A percentile compares a stretch with the other conserved stretches of the same genome.
These are phyloP conservation scores for Boletellus sp. DNA, from an alignment of 768 basidiomycete genomes.

Conservation along the genomic window DNA sequence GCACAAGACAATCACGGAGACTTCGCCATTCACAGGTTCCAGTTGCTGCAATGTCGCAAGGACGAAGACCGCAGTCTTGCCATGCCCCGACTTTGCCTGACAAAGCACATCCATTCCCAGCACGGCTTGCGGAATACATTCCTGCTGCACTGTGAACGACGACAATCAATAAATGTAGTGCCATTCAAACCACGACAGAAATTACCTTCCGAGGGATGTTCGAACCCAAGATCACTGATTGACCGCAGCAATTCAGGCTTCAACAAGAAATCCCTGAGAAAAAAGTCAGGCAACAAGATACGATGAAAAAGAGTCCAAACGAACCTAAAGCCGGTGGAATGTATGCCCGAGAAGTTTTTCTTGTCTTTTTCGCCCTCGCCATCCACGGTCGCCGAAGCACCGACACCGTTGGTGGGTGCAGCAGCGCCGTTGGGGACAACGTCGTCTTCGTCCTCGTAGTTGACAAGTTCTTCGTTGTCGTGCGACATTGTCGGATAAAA, in stretches of 20 bases:
- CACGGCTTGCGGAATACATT: slow-evolving; percentile 99
- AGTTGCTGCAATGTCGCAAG: slow-evolving; percentile 96
- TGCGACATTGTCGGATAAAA: slow-evolving; percentile 54
- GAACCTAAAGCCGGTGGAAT: slow-evolving; percentile 98
- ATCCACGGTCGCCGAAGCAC: slow-evolving; percentile 42
- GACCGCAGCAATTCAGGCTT: slow-evolving; percentile 96
- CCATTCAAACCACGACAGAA: background rate
- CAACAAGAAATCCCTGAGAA: slow-evolving; percentile 85
- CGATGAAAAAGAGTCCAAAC: slow-evolving; percentile 23
- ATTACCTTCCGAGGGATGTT: slow-evolving; percentile 98
- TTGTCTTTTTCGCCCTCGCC: slow-evolving; percentile 74
- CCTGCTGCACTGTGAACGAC: slow-evolving; percentile 81
- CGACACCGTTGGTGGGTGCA: slow-evolving; percentile 46
- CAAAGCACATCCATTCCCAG: slow-evolving; percentile 99
- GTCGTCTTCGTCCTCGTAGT: slow-evolving; percentile 92
- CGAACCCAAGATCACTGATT: slow-evolving; percentile 99
- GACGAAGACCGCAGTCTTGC: slow-evolving; percentile 99
- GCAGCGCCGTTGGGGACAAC: slow-evolving; percentile 58
- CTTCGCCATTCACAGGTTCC: slow-evolving; percentile 97
- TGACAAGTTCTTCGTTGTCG: slow-evolving; percentile 90
- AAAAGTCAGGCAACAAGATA: slow-evolving; percentile 3
- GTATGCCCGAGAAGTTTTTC: slow-evolving; percentile 99
- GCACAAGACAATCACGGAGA: slow-evolving; percentile 95
- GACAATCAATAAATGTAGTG: background rate
- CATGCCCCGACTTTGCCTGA: slow-evolving; percentile 98